These are phyloP conservation scores for Pseudozyma pruni DNA, from an alignment of 1,284 basidiomycete species.

Conservation along the genomic window DNA sequence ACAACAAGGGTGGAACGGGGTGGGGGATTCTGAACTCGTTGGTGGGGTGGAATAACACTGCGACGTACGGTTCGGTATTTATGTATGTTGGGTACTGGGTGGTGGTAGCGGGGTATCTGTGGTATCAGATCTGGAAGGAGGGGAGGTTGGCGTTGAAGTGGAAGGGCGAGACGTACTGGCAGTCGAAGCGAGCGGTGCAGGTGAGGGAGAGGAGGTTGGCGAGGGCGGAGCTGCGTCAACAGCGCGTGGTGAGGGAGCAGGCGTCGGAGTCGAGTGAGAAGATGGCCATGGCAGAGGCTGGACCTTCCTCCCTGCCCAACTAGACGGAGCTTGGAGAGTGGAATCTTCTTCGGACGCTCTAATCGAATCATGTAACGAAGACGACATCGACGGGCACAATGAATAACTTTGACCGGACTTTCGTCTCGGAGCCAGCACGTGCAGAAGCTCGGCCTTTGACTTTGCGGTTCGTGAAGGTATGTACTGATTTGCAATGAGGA, in stretches of 20 bases:
- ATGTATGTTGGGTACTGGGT: slow-evolving; percentile 62
- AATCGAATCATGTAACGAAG: too few species aligned
- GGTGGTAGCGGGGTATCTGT: slow-evolving; percentile 49
- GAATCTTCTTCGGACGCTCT: too few species aligned
- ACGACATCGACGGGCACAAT: too few species aligned
- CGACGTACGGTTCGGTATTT: slow-evolving; percentile 55
- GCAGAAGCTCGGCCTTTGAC: too few species aligned
- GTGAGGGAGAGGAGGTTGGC: slow-evolving; percentile 12
- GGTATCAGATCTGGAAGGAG: slow-evolving; percentile 50
- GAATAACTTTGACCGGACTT: too few species aligned
- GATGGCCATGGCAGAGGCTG: slow-evolving; percentile 5
- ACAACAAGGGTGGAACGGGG: slow-evolving; percentile 67
- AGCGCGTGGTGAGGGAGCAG: not conserved
- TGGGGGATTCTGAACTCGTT: slow-evolving; percentile 64
- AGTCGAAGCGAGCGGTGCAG: slow-evolving; percentile 19
- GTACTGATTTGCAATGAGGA: slow-evolving; percentile 3
- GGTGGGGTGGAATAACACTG: slow-evolving; percentile 65
- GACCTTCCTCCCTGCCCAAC: slow-evolving; percentile 5
- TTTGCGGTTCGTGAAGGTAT: too few species aligned
- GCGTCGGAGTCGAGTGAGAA: slow-evolving; percentile 18
- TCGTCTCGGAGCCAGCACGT: too few species aligned
- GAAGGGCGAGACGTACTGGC: slow-evolving; percentile 33
- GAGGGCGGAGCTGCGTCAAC: slow-evolving; percentile 5
- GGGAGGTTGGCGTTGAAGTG: slow-evolving; percentile 30
- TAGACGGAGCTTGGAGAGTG: too few species aligned